A percentile compares a stretch with the other conserved stretches of the same genome.
Evolutionary conservation across 768 basidiomycete genomes (phyloP).

Genomic region (Paxillus ammoniavirescens): DNA sequence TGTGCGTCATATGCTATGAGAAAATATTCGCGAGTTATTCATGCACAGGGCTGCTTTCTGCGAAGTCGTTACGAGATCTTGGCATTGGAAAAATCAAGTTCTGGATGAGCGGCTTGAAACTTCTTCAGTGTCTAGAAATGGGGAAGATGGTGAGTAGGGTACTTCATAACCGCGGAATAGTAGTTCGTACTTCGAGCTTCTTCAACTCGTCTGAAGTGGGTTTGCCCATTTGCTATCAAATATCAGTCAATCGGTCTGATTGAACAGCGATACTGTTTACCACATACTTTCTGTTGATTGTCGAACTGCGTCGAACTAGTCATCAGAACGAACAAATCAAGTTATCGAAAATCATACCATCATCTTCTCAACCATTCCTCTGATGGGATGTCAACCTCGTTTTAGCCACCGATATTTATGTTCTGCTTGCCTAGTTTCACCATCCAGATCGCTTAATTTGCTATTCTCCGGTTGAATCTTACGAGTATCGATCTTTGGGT

Average conservation of each 20-base stretch:
- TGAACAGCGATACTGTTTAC: not conserved
- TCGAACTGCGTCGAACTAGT: constrained; percentile 35
- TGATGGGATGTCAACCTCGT: constrained; percentile 28
- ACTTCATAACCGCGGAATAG: not conserved
- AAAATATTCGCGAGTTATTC: not conserved
- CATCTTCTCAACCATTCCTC: constrained; percentile 99
- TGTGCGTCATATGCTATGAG: not conserved
- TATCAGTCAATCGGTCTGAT: not conserved
- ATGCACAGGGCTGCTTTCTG: not conserved
- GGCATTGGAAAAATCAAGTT: constrained; percentile 91
- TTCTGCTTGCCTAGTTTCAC: constrained; percentile 74
- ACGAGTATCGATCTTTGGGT: constrained; percentile 94
- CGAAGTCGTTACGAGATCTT: constrained; percentile 66
- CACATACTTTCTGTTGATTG: constrained; percentile 41
- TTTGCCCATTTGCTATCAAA: constrained; percentile 83
- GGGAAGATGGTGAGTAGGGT: not conserved
- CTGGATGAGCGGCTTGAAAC: constrained; percentile 89
- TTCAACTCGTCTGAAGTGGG: constrained; percentile 93
- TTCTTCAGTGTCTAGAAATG: constrained; percentile 69
- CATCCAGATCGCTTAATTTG: constrained; percentile 93
- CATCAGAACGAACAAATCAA: constrained; percentile 7
- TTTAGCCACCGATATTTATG: not conserved
- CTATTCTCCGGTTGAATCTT: constrained; percentile 96
- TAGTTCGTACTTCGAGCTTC: constrained; percentile 73
- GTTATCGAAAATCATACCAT: constrained; percentile 64